Base-by-base conservation (phyloP, 768 basidiomycete genomes). In the Lyophyllum semitale region DNA sequence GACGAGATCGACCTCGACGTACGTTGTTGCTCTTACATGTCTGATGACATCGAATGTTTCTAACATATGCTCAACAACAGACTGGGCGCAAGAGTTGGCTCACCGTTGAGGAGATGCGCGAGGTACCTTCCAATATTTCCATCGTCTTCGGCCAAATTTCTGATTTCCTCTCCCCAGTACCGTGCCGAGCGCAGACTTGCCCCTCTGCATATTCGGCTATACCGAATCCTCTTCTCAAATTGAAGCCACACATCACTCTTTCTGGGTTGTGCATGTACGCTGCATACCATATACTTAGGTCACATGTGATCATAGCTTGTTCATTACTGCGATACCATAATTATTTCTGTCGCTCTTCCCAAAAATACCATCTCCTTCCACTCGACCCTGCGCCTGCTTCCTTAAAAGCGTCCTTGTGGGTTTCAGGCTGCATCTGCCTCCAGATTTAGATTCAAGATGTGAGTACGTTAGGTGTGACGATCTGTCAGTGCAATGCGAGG, bases 71-170 rank as follows among this genome's bases (percentile, higher is more conserved):
- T 55, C 25, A 29, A 22, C 42, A 30, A 32, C 40, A 72, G 71
- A 67, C 76, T 58, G 76, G 75, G 42, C 75, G 77, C 53, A 78
- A 77, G 69, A 74, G 73, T 60, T 78, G 77, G 77, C 64, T 76
- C 25, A 78, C 76, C 4, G 76, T 71, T 3, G 74, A 75, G 48
- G 73, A 78, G 58, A 77, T 78, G 77, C 68, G 73, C 41, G 66
- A 67, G 53, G 73, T 74, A 61, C 12, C 66, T 64, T 47, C n/a
- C 32, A 12, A 8, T 15, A 18, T 7, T 27, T 9, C 8, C 38
- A 33, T 33, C 4, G 22, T 23, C 12, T 26, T 9, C 1, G n/a
- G 7, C 32, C 18, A 45, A 7, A 25, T 33, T n/a, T 12, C 33
- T 35, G 13, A 33, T 15, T 11, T 41, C 4, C n/a, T 48, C 50